These are phyloP conservation scores for Phytophthora ramorum DNA, from an alignment of 352 stramenopile genomes.

Conservation along the genomic window DNA sequence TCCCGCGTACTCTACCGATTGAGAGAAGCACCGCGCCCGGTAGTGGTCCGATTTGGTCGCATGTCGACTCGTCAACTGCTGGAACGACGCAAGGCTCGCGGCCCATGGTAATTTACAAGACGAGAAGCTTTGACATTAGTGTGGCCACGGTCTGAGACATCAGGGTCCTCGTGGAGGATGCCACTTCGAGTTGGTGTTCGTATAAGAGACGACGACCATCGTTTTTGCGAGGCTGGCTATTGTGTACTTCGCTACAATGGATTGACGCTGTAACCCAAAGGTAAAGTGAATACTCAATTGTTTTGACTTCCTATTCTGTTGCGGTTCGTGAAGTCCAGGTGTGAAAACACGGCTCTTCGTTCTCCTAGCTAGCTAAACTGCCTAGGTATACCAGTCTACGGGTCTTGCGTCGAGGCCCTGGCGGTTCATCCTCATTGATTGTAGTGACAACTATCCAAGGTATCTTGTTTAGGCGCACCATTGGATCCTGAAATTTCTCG, in stretches of 20 bases:
- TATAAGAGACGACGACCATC: background rate
- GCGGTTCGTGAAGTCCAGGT: too few species aligned
- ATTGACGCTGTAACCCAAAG: background rate
- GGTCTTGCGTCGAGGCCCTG: too few species aligned
- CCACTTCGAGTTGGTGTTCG: constrained; percentile 11
- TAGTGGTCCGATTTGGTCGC: constrained; percentile 85
- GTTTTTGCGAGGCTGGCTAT: background rate
- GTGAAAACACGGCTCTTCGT: too few species aligned
- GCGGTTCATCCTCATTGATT: too few species aligned
- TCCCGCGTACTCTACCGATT: constrained; percentile 80
- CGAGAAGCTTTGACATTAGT: constrained; percentile 9
- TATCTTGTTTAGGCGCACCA: too few species aligned
- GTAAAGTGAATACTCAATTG: background rate
- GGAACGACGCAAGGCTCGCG: constrained; percentile 42
- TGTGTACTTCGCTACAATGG: background rate
- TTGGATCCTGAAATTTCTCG: too few species aligned
- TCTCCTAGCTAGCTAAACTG: too few species aligned
- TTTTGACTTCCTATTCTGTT: too few species aligned
- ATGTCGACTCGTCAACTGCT: constrained; percentile 48
- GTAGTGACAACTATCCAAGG: too few species aligned
- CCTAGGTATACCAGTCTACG: too few species aligned
- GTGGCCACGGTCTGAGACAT: background rate
- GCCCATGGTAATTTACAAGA: constrained; percentile 30
- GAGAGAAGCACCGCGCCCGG: constrained; percentile 75
- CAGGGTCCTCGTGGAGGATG: background rate